Base-by-base conservation (phyloP, 331 rosid species). In the Malus hybrid region DNA sequence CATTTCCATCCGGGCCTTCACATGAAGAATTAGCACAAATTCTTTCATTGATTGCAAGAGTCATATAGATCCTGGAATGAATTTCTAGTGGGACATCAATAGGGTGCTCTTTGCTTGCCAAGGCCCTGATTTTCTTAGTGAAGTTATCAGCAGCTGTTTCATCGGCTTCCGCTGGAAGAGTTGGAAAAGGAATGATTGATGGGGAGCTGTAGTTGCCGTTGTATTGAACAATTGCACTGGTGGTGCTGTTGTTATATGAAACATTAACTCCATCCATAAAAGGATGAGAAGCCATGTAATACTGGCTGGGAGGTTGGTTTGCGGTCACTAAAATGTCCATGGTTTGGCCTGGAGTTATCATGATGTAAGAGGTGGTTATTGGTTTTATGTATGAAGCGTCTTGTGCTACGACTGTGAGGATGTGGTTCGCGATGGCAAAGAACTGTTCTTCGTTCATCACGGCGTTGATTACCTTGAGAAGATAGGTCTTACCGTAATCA, bases 151-250 rank as follows among this genome's bases (percentile, higher is more conserved):
- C 86, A n/a, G 79, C 63, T 0, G 73, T 54, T 5, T 44, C 20
- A 67, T 79, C 78, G 42, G 75, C 65, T 54, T 24, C 6, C 15
- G 15, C 56, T 3, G 86, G 86, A 62, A 85, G 84, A 18, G 57
- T n/a, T 19, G 88, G 86, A 1, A 75, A 24, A 0, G 76, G 67
- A 31, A 39, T 48, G 8, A 80, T 42, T 3, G 82, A 71, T 2
- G 78, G 67, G 8, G 78, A 16, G 22, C 78, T 31, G 50, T 73
- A 65, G 32, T 71, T 39, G 13, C 76, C 78, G 28, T 16, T 32
- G 71, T 86, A 86, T 19, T 78, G 76, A 15, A 86, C 65, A 48
- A 86, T 71, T 18, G 89, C 83, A 1, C 79, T 73, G 46, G 86
- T 61, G 12, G 86, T 82, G 62, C 71, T 13, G 48, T 74, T 77